These are phyloP conservation scores for Erysiphe pulchra DNA, from an alignment of 2,329 filamentous ascomycete genomes.

Conservation along the genomic window DNA sequence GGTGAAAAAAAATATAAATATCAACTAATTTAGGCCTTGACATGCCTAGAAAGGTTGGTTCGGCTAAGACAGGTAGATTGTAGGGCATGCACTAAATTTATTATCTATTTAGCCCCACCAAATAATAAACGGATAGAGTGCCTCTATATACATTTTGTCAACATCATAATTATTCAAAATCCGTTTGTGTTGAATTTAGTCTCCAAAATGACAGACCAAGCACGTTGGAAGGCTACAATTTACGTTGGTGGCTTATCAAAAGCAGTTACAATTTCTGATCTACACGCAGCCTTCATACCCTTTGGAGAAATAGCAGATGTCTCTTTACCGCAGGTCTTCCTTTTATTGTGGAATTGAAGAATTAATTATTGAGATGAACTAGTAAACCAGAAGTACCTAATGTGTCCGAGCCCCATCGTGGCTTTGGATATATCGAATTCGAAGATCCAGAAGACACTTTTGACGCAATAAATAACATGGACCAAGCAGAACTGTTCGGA, in stretches of 20 bases:
- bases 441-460: constrained; percentile 64
- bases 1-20: not conserved
- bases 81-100: too few species aligned
- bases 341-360: constrained; percentile 1
- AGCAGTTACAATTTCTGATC: constrained; percentile 44
- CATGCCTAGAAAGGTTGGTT: too few species aligned
- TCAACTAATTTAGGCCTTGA: too few species aligned
- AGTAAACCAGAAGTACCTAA: constrained; percentile 57
- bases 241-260: constrained; percentile 77
- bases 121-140: too few species aligned
- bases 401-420: constrained; percentile 54
- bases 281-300: constrained; percentile 82
- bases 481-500: constrained; percentile 85
- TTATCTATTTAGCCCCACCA: too few species aligned
- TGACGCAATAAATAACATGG: constrained; percentile 98
- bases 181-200: too few species aligned
- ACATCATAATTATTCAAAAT: too few species aligned
- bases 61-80: too few species aligned
- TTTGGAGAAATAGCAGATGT: constrained; percentile 92
- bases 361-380: constrained; percentile 1
- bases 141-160: too few species aligned
- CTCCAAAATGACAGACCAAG: constrained; percentile 45
- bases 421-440: constrained; percentile 93
- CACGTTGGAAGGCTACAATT: constrained; percentile 71
- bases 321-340: constrained; percentile 33